Evolutionary conservation across 139 green algal species (phyloP).

Genomic region (Mychonastes homosphaera): DNA sequence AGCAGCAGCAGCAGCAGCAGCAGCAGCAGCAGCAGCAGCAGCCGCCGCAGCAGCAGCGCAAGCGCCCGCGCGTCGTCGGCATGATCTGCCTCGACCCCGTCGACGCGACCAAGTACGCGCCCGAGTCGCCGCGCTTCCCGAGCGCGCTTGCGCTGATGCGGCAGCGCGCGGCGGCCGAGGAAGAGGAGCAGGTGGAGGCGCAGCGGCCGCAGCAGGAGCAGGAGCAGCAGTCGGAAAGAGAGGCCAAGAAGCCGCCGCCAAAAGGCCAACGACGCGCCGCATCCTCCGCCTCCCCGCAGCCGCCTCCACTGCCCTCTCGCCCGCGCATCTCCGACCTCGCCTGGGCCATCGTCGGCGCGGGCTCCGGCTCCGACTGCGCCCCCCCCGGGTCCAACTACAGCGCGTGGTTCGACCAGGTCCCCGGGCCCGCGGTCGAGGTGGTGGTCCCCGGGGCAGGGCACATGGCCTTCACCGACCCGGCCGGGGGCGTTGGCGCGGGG

Average conservation of each 20-base stretch:
- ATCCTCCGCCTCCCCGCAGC: neutral
- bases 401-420: conserved; percentile 56
- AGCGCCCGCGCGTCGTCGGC: conserved; percentile 7
- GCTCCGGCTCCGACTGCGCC: conserved; percentile 56
- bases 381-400: conserved; percentile 49
- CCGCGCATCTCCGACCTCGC: too few species aligned
- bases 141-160: too few species aligned
- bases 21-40: too few species aligned
- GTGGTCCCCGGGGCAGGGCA: too few species aligned
- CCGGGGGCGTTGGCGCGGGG: neutral
- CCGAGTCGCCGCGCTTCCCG: too few species aligned
- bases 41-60: too few species aligned
- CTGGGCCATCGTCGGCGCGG: conserved; percentile 51
- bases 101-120: conserved; percentile 75
- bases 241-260: neutral
- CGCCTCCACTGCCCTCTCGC: conserved; percentile 34
- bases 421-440: too few species aligned
- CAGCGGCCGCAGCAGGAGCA: neutral
- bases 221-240: neutral
- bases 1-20: too few species aligned
- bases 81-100: conserved; percentile 81
- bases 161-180: too few species aligned
- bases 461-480: neutral
- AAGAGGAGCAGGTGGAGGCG: neutral
- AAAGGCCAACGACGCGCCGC: too few species aligned